Conservation (phyloP, 2,329 filamentous ascomycete species). For the Leptosphaerulina australis region DNA sequence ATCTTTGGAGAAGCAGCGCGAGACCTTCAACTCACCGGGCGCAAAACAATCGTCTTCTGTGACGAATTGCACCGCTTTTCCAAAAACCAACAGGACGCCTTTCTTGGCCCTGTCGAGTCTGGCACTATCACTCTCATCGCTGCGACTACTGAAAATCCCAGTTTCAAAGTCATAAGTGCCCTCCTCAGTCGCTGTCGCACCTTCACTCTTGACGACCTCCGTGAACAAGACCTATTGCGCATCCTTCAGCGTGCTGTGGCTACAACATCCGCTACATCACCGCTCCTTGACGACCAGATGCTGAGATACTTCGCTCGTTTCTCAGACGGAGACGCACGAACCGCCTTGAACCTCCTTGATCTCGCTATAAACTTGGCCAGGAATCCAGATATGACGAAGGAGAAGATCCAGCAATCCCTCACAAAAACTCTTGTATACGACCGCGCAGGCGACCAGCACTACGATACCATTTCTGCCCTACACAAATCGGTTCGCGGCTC, state of each 20-base stretch:
- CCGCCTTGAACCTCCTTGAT: slow-evolving; percentile 89
- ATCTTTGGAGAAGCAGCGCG: slow-evolving; percentile 83
- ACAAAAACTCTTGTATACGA: slow-evolving; percentile 96
- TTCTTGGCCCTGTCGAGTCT: slow-evolving; percentile 87
- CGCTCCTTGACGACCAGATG: slow-evolving; percentile 76
- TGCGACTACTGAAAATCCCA: slow-evolving; percentile 96
- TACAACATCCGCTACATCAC: slow-evolving; percentile 60
- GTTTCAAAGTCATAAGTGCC: slow-evolving; percentile 88
- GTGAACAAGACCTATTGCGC: slow-evolving; percentile 69
- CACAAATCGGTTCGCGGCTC: slow-evolving; percentile 93
- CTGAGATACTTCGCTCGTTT: slow-evolving; percentile 83
- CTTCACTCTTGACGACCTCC: slow-evolving; percentile 81
- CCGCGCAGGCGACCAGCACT: slow-evolving; percentile 92
- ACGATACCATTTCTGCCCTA: slow-evolving; percentile 95
- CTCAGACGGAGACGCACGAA: slow-evolving; percentile 89
- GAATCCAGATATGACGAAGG: slow-evolving; percentile 69
- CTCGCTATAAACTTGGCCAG: slow-evolving; percentile 79
- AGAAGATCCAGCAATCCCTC: slow-evolving; percentile 78
- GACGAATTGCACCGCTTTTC: slow-evolving; percentile 95
- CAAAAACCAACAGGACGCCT: slow-evolving; percentile 93
- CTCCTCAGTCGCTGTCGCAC: slow-evolving; percentile 88
- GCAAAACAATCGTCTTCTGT: slow-evolving; percentile 95
- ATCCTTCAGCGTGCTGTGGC: slow-evolving; percentile 79
- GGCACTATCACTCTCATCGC: slow-evolving; percentile 91
- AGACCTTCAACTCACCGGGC: slow-evolving; percentile 79